phyloP scores from a whole-genome alignment of 2,329 filamentous ascomycete species.

The Niveomyces coronatus region DNA sequence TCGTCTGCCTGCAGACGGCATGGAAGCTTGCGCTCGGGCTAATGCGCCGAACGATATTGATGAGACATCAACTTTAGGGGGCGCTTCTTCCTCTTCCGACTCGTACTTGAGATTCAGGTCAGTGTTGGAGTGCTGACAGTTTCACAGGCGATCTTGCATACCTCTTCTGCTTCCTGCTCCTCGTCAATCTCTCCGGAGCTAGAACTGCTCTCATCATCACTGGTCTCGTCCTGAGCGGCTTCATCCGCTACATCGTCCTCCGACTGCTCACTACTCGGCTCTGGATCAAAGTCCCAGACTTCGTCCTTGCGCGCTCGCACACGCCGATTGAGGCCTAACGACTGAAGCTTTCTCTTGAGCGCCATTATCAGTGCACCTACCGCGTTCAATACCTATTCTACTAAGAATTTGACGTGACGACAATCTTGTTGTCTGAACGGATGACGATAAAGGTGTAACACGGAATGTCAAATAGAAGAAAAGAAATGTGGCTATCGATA shows the following conservation, averaged over 20 bases:
- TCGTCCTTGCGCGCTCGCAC: conserved; percentile 35
- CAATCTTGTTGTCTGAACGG: too few species aligned
- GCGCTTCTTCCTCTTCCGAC: conserved; percentile 21
- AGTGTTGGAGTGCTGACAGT: too few species aligned
- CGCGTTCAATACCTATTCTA: too few species aligned
- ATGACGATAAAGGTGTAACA: too few species aligned
- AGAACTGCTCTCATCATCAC: conserved; percentile 22
- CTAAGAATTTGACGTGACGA: too few species aligned
- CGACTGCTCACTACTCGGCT: conserved; percentile 15
- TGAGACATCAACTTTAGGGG: conserved; percentile 34
- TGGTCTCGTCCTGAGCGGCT: conserved; percentile 16
- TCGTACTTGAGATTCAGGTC: conserved; percentile 11
- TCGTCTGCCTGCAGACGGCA: conserved; percentile 30
- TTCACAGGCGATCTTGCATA: too few species aligned
- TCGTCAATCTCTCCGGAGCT: conserved; percentile 20
- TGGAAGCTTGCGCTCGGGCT: conserved; percentile 69
- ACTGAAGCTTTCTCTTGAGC: conserved; percentile 29
- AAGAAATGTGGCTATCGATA: too few species aligned
- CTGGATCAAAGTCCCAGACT: conserved; percentile 28
- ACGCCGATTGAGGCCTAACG: conserved; percentile 28
- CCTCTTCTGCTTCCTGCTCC: conserved; percentile 18
- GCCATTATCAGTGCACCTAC: too few species aligned
- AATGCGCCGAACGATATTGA: conserved; percentile 82
- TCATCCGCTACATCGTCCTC: conserved; percentile 21
- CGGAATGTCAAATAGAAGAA: too few species aligned